These are phyloP conservation scores for Aspergillus sp. DNA, from an alignment of 2,329 filamentous ascomycete genomes.

Conservation along the genomic window DNA sequence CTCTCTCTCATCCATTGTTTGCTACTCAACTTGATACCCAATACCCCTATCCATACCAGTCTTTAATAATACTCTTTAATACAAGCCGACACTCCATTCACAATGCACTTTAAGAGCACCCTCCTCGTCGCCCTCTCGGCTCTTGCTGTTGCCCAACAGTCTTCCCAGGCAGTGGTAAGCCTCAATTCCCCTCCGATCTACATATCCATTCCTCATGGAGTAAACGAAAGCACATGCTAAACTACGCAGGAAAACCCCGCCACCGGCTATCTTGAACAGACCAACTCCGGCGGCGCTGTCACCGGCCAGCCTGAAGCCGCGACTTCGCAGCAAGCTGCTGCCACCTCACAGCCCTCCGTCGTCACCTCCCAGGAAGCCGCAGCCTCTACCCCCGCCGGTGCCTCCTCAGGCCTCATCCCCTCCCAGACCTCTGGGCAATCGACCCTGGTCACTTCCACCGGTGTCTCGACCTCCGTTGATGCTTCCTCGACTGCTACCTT, in stretches of 20 bases:
- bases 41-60: slow-evolving; percentile 6
- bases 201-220: background rate
- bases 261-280: slow-evolving; percentile 41
- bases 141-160: slow-evolving; percentile 36
- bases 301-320: slow-evolving; percentile 40
- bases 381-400: slow-evolving; percentile 37
- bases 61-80: slow-evolving; percentile 42
- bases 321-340: slow-evolving; percentile 30
- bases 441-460: slow-evolving; percentile 17
- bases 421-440: slow-evolving; percentile 15
- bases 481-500: slow-evolving; percentile 12
- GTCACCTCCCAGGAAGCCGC: slow-evolving; percentile 31
- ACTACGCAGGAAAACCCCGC: slow-evolving; percentile 35
- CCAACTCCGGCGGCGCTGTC: slow-evolving; percentile 45
- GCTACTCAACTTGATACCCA: slow-evolving; percentile 5
- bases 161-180: slow-evolving; percentile 18
- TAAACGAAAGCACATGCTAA: background rate
- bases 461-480: slow-evolving; percentile 10
- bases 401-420: slow-evolving; percentile 21
- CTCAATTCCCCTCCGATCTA: background rate
- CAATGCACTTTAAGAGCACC: slow-evolving; percentile 10
- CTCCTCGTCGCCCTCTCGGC: slow-evolving; percentile 40
- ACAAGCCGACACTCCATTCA: background rate
- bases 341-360: slow-evolving; percentile 27
- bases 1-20: slow-evolving; percentile 3